phyloP scores from a whole-genome alignment of 345 rosid genomes.

The Murraya koenigii region DNA sequence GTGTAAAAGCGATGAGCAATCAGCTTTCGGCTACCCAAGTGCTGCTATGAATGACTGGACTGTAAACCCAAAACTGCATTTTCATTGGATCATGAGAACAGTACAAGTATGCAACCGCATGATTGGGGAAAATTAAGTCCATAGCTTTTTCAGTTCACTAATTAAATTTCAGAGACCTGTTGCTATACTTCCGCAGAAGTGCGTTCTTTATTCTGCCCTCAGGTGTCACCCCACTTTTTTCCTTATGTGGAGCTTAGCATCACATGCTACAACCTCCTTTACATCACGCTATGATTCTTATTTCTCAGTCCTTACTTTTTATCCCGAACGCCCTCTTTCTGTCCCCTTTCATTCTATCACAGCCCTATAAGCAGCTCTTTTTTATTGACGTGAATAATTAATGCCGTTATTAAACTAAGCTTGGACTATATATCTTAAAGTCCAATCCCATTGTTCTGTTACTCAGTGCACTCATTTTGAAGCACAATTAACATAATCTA shows the following conservation, averaged over 20 bases:
- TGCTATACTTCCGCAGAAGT: slow-evolving; percentile 2
- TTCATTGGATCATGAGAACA: slow-evolving; percentile 9
- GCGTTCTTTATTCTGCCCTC: slow-evolving; percentile 8
- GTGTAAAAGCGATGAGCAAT: not conserved
- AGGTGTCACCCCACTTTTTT: not conserved
- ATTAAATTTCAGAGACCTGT: not conserved
- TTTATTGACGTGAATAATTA: slow-evolving; percentile 27
- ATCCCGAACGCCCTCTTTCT: slow-evolving; percentile 19
- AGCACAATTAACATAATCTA: slow-evolving; percentile 21
- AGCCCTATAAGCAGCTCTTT: slow-evolving; percentile 4
- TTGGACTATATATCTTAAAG: not conserved
- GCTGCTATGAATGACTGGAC: not conserved
- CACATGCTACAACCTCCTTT: slow-evolving; percentile 29
- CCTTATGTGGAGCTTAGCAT: slow-evolving; percentile 23
- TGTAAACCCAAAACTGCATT: slow-evolving; percentile 4
- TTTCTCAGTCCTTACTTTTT: slow-evolving; percentile 3
- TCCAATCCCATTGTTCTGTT: slow-evolving; percentile 15
- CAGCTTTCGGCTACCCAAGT: slow-evolving; percentile 8
- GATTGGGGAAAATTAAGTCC: not conserved
- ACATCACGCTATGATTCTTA: slow-evolving; percentile 22
- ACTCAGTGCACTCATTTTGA: slow-evolving; percentile 21
- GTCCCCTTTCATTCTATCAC: slow-evolving; percentile 26
- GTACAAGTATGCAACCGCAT: not conserved
- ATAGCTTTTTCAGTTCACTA: not conserved
- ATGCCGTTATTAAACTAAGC: slow-evolving; percentile 16